Base-by-base conservation (phyloP, 176 grass and related monocot species). In the Oryza meridionalis region DNA sequence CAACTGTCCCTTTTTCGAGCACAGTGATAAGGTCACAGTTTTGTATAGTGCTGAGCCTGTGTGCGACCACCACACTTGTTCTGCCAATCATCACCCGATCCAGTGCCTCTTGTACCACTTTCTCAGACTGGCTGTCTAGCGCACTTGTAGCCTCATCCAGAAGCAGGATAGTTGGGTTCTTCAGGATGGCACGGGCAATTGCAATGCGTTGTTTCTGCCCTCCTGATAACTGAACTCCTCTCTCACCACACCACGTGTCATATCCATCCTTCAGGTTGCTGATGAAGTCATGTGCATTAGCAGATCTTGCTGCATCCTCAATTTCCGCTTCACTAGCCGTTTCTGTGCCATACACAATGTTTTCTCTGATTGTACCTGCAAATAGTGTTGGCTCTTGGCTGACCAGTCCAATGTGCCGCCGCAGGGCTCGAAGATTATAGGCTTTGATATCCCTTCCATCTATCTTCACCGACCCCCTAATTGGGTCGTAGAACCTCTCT, bases 371-470 rank as follows among this genome's bases (percentile, higher is more conserved):
- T 1, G 87, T 92, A 42, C 96, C 93, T 15, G 89, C 93, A 65
- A 99, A 99, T 67, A 99, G 76, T n/a, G 96, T 96, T 83, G 96
- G 93, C 69, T 99, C 96, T 79, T 99, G 96, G 58, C 93, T 92
- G 78, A 99, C 96, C 42, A 99, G 69, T 4, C 96, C 96, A 66
- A 99, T 94, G 78, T 96, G 93, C n/a, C 10, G 82, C 2, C 96
- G 76, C 80, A 99, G 44, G 55, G 85, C 80, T 62, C 88, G 50
- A 69, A 96, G 86, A 79, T 96, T 90, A 77, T 96, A 99, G 29
- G 81, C 83, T 85, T 87, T 92, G 58, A 99, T 88, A 64, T 94
- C 86, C 43, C 50, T 88, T 25, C 96, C 91, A 78, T 96, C 96
- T 9, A 99, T 94, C 72, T 74, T 96, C 4, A 99, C 81, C 0